These are phyloP conservation scores for Orbilia brochopaga DNA, from an alignment of 2,329 filamentous ascomycete species.

Conservation along the genomic window DNA sequence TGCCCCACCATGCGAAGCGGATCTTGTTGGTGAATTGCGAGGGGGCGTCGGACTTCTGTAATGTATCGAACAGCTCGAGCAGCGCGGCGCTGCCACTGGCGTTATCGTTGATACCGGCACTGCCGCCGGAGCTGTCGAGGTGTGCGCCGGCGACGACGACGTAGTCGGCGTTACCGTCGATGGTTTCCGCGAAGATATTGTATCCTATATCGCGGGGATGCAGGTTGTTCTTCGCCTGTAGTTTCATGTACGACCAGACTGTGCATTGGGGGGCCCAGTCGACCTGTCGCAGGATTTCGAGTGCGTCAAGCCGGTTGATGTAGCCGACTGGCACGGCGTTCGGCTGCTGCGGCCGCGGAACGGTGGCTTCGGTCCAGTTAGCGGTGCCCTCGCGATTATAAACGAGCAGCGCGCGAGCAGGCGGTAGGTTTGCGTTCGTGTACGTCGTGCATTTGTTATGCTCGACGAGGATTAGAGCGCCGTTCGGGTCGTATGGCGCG, in stretches of 20 bases:
- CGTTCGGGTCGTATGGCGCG: conserved; percentile 58
- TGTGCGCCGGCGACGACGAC: conserved; percentile 55
- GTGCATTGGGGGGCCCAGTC: conserved; percentile 56
- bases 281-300: conserved; percentile 59
- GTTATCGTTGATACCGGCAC: conserved; percentile 57
- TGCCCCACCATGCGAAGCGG: conserved; percentile 57
- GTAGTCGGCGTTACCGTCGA: conserved; percentile 19
- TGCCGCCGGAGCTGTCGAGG: conserved; percentile 56
- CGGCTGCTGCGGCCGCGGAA: conserved; percentile 57
- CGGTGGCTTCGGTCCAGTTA: conserved; percentile 58
- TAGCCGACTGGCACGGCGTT: conserved; percentile 58
- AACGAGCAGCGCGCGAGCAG: conserved; percentile 54
- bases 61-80: conserved; percentile 55
- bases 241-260: conserved; percentile 53
- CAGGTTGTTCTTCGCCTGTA: conserved; percentile 48
- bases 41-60: conserved; percentile 5
- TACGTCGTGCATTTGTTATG: conserved; percentile 58
- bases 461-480: conserved; percentile 59
- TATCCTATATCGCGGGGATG: conserved; percentile 14
- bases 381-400: conserved; percentile 58
- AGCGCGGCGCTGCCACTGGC: conserved; percentile 55
- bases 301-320: conserved; percentile 60
- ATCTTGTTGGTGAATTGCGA: conserved; percentile 54
- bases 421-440: neutral
- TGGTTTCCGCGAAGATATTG: conserved; percentile 35